A percentile compares a stretch with the other conserved stretches of the same genome.
Conservation (phyloP, 2,329 filamentous ascomycete genomes). For the Colletotrichum trifolii region DNA sequence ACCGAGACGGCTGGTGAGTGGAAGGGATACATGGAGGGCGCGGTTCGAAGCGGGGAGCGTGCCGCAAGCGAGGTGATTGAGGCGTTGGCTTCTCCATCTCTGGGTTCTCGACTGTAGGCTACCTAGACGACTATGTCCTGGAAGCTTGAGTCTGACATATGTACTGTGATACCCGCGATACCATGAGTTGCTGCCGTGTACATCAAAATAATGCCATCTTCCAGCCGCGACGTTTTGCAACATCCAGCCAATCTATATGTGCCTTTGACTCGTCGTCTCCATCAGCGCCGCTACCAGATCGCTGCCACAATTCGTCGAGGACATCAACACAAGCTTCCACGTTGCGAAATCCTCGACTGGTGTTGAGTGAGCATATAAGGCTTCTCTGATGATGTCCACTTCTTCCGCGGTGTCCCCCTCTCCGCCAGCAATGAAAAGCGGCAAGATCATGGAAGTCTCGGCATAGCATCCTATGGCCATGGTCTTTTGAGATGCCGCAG, state of each 20-base stretch:
- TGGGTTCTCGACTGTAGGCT: not conserved
- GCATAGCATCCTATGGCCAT: conserved; percentile 3
- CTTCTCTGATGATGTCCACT: not conserved
- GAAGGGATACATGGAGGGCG: conserved; percentile 71
- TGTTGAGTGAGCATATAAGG: not conserved
- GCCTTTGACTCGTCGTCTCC: not conserved
- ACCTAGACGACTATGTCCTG: not conserved
- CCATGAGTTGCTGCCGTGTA: no score
- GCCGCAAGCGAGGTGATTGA: conserved; percentile 56
- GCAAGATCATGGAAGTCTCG: conserved; percentile 10
- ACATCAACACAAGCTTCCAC: not conserved
- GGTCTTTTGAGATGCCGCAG: not conserved
- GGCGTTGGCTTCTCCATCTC: not conserved
- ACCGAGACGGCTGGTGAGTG: conserved; percentile 64
- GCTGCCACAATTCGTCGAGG: not conserved
- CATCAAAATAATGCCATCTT: conserved; percentile 1
- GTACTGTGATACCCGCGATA: no score
- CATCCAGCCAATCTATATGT: not conserved
- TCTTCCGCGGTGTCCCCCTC: not conserved
- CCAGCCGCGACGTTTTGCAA: conserved; percentile 1
- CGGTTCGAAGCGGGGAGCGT: conserved; percentile 59
- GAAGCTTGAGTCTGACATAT: no score
- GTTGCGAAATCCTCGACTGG: not conserved
- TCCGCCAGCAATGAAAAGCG: conserved; percentile 2
- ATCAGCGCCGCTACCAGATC: not conserved